phyloP scores from a whole-genome alignment of 805 yeast genomes.

The Suhomyces sp. region DNA sequence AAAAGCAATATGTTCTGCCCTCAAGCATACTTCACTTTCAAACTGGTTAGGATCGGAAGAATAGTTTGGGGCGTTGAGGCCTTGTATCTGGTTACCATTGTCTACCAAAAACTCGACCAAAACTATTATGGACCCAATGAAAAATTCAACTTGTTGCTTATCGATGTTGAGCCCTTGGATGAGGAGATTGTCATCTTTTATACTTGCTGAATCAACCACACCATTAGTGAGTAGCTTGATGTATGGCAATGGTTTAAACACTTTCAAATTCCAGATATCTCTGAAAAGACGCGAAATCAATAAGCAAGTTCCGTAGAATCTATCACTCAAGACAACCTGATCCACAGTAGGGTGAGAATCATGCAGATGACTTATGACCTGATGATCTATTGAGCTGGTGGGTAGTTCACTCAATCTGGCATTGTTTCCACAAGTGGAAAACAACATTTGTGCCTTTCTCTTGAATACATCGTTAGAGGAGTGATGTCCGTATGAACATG shows the following conservation, averaged over 20 bases:
- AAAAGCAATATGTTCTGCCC: slow-evolving; percentile 90
- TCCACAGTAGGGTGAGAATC: slow-evolving; percentile 49
- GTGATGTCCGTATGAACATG: slow-evolving; percentile 63
- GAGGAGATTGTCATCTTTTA: slow-evolving; percentile 44
- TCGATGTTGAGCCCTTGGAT: slow-evolving; percentile 46
- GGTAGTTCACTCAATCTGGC: slow-evolving; percentile 37
- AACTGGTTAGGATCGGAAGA: slow-evolving; percentile 48
- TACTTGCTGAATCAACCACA: slow-evolving; percentile 34
- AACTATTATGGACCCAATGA: slow-evolving; percentile 68
- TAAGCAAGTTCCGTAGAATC: slow-evolving; percentile 85
- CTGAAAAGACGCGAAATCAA: slow-evolving; percentile 77
- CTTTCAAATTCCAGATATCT: slow-evolving; percentile 72
- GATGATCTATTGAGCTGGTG: slow-evolving; percentile 7
- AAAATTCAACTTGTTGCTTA: slow-evolving; percentile 60
- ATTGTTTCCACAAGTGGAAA: slow-evolving; percentile 54
- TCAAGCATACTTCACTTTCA: slow-evolving; percentile 67
- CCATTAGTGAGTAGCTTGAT: slow-evolving; percentile 40
- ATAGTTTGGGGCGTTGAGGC: slow-evolving; percentile 57
- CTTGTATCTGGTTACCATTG: slow-evolving; percentile 61
- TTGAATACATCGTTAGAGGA: slow-evolving; percentile 50
- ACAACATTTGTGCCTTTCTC: slow-evolving; percentile 49
- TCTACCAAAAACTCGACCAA: slow-evolving; percentile 68
- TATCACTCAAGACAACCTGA: slow-evolving; percentile 84
- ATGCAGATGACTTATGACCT: slow-evolving; percentile 12
- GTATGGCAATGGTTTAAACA: slow-evolving; percentile 53